These are phyloP conservation scores for Cercospora brassicicola DNA, from an alignment of 2,329 filamentous ascomycete genomes.

Conservation along the genomic window DNA sequence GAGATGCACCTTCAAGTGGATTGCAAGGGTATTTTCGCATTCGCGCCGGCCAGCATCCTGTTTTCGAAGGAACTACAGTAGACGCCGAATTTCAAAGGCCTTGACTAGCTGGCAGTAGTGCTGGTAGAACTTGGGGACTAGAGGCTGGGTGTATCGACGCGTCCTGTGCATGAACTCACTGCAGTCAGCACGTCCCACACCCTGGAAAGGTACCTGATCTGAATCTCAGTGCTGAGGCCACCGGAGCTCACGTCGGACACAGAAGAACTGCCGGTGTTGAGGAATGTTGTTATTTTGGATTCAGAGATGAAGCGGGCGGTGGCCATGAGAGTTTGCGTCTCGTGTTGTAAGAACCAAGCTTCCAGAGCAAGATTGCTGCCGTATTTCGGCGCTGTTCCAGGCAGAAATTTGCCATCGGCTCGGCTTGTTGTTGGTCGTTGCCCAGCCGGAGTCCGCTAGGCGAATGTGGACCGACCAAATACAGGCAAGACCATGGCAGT, in stretches of 20 bases:
- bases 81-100: background rate
- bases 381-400: constrained; percentile 1
- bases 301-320: background rate
- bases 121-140: background rate
- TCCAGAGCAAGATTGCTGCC: background rate
- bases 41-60: background rate
- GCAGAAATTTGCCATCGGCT: constrained; percentile 9
- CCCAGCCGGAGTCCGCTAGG: constrained; percentile 11
- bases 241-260: background rate
- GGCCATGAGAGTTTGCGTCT: background rate
- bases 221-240: background rate
- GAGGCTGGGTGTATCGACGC: background rate
- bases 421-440: constrained; percentile 11
- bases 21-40: background rate
- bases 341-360: background rate
- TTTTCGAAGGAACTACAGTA: background rate
- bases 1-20: background rate
- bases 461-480: background rate
- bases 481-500: background rate
- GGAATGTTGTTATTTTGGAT: constrained; percentile 2
- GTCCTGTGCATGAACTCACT: background rate
- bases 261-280: background rate
- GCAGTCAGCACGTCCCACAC: background rate
- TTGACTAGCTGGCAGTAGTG: background rate
- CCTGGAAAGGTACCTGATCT: background rate